phyloP scores from a whole-genome alignment of 768 basidiomycete species.

The Trichaptum fuscoviolaceum region DNA sequence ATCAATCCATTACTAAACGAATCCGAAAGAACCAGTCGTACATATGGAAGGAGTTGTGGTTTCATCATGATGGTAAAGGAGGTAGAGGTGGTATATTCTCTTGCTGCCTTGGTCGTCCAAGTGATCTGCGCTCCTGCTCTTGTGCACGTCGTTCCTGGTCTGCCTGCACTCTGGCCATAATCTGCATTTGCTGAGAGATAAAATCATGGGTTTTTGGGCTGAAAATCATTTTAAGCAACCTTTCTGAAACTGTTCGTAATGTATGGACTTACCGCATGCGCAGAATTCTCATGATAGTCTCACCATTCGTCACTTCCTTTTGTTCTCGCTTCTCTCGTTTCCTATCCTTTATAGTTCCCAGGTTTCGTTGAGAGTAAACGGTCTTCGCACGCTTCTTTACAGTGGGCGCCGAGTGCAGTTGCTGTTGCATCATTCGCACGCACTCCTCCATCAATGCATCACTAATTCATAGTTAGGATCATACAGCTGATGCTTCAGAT shows the following conservation, averaged over 20 bases:
- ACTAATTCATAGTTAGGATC: slow-evolving; percentile 30
- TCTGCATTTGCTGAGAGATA: slow-evolving; percentile 80
- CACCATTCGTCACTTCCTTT: slow-evolving; percentile 69
- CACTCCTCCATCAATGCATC: slow-evolving; percentile 92
- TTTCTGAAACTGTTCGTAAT: not conserved
- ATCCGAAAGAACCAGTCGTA: not conserved
- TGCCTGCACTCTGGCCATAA: slow-evolving; percentile 74
- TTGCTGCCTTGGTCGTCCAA: slow-evolving; percentile 46
- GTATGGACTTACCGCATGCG: slow-evolving; percentile 75
- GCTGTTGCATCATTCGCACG: slow-evolving; percentile 91
- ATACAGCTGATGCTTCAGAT: not conserved
- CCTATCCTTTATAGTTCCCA: slow-evolving; percentile 92
- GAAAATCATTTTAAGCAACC: slow-evolving; percentile 8
- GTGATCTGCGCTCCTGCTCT: slow-evolving; percentile 48
- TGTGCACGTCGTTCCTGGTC: slow-evolving; percentile 74
- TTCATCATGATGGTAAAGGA: slow-evolving; percentile 15
- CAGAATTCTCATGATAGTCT: slow-evolving; percentile 91
- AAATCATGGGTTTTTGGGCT: slow-evolving; percentile 83
- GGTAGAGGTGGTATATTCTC: slow-evolving; percentile 22
- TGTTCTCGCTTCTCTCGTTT: slow-evolving; percentile 89
- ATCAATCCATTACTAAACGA: not conserved
- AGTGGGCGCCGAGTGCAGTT: slow-evolving; percentile 64
- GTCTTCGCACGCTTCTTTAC: slow-evolving; percentile 90
- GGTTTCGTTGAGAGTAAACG: slow-evolving; percentile 86
- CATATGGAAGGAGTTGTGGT: not conserved